phyloP scores from a whole-genome alignment of 495 filamentous ascomycete species.

The Barbatosphaeria neglecta region DNA sequence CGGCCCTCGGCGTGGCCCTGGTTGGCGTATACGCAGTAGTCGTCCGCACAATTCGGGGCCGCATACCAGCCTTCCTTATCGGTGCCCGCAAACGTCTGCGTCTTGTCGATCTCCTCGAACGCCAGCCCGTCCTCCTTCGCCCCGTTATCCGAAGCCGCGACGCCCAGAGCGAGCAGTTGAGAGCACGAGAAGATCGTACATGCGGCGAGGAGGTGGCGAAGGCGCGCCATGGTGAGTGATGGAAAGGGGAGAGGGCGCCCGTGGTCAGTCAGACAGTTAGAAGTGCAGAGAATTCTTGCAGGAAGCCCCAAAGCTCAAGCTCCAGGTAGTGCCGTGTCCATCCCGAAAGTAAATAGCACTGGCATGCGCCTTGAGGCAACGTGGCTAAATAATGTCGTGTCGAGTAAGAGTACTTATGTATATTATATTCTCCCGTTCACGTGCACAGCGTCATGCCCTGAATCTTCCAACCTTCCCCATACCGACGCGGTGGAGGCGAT shows the following conservation, averaged over 20 bases:
- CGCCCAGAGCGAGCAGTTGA: not conserved
- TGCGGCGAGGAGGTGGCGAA: not conserved
- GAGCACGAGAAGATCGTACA: not conserved
- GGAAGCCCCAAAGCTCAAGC: too few relatives aligned
- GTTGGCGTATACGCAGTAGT: slow-evolving; percentile 26
- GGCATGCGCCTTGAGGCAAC: not conserved
- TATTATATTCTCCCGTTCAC: too few relatives aligned
- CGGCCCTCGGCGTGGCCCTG: slow-evolving; percentile 10
- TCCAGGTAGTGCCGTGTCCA: too few relatives aligned
- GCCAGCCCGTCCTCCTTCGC: slow-evolving; percentile 9
- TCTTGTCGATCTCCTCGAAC: slow-evolving; percentile 16
- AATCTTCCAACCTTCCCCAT: too few relatives aligned
- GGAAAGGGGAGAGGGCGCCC: too few relatives aligned
- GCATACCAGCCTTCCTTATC: slow-evolving; percentile 10
- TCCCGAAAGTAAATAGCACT: too few relatives aligned
- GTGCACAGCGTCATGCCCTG: too few relatives aligned
- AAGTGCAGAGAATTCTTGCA: too few relatives aligned
- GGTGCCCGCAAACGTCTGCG: slow-evolving; percentile 12
- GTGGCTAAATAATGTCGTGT: not conserved
- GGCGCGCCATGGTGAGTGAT: not conserved
- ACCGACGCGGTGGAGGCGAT: too few relatives aligned
- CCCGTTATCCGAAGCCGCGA: not conserved
- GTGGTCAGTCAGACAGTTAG: too few relatives aligned
- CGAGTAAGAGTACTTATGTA: too few relatives aligned
- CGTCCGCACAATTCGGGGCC: slow-evolving; percentile 15